These are phyloP conservation scores for Diaporthe amygdali DNA, from an alignment of 2,329 filamentous ascomycete species.

Conservation along the genomic window DNA sequence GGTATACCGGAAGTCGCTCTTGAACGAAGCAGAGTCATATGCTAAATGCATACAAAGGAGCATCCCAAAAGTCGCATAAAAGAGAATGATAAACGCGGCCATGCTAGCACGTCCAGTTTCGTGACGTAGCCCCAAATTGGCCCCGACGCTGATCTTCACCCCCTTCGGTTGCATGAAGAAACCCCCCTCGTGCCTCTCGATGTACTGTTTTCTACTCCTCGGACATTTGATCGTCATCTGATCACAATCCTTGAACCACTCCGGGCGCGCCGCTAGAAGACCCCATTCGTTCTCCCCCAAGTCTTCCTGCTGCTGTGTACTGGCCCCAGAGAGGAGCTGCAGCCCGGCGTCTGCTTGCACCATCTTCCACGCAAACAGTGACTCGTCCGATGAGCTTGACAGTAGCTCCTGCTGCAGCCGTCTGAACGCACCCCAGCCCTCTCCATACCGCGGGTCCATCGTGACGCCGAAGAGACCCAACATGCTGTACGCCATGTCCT, in stretches of 20 bases:
- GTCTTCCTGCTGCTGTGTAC: neutral
- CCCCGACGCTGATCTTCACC: neutral
- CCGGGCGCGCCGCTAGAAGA: neutral
- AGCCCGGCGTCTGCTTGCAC: neutral
- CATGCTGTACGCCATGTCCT: conserved; percentile 41
- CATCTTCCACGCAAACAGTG: neutral
- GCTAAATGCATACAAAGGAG: no score
- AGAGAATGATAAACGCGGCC: no score
- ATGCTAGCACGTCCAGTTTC: neutral
- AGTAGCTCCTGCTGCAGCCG: conserved; percentile 41
- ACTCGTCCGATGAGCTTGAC: neutral
- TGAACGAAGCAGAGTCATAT: no score
- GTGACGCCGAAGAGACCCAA: conserved; percentile 41
- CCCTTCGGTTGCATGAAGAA: neutral
- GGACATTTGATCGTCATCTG: neutral
- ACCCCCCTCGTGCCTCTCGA: neutral
- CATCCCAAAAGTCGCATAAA: no score
- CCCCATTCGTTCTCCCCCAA: neutral
- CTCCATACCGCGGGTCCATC: conserved; percentile 43
- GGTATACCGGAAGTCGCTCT: neutral
- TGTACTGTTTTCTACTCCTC: neutral
- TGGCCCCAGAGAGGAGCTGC: neutral
- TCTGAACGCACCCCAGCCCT: conserved; percentile 39
- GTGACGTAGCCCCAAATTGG: neutral
- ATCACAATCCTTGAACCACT: neutral